Evolutionary conservation across 768 basidiomycete genomes (phyloP), one percentile per base, ranked within the genome.

Genomic region (Suillus tomentosus): DNA sequence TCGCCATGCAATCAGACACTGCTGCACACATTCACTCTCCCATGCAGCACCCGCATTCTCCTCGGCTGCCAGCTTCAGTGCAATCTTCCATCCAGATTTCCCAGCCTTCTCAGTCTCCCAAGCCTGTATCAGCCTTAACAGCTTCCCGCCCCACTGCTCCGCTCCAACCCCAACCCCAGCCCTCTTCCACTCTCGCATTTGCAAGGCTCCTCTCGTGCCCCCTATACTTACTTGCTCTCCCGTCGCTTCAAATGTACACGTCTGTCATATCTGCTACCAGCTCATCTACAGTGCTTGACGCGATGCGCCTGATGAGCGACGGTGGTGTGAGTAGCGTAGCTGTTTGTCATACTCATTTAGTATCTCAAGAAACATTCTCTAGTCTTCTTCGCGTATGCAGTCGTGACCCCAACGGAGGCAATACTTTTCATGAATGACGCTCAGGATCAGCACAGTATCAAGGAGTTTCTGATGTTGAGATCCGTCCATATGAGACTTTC

Each of bases 351-450:
- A 2, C 66, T 66, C 53, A 65, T 24, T 63, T 45, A 58, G 11
- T 42, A 17, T 19, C 43, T 55, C 1, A 19, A 54, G 19, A 5
- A 9, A 7, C 13, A 1, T 9, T 8, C 11, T 47, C 17, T 70
- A 90, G 94, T 97, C 19, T 96, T 97, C 81, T 98, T 97, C 71
- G 87, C 94, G 0, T 97, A 96, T 73, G 92, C 95, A 2, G 82
- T 95, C 39, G 80, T 99, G 43, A 90, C 87, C 81, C 66, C 77
- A 59, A 64, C 80, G 80, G 60, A 68, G 5, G 86, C 86, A 10
- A 77, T 82, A 6, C 78, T 99, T 3, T 99, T 95, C 76, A 78
- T 94, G 62, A 79, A 95, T 60, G 71, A 78, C 24, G 67, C 71
- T 0, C 84, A 87, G 62, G 66, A 86, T 36, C 77, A 79, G 15